Conservation (phyloP, 352 stramenopile species). For the Pythium sp. region DNA sequence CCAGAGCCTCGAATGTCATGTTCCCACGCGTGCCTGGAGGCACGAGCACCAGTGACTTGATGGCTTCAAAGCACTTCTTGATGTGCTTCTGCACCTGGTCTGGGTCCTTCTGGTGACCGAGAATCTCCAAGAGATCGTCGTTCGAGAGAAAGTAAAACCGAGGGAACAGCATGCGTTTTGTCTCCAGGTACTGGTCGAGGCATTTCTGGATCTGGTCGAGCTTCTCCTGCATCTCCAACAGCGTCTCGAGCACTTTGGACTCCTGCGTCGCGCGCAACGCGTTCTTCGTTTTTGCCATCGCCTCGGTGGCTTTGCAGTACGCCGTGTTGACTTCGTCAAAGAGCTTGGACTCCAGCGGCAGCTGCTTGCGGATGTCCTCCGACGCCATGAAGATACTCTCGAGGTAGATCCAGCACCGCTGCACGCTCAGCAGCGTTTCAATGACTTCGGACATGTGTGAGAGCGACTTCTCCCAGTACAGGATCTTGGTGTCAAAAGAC, state of each 20-base stretch:
- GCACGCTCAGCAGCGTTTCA: slow-evolving; percentile 85
- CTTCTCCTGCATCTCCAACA: slow-evolving; percentile 83
- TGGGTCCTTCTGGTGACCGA: slow-evolving; percentile 85
- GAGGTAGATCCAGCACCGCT: slow-evolving; percentile 95
- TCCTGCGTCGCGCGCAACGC: slow-evolving; percentile 67
- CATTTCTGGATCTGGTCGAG: slow-evolving; percentile 88
- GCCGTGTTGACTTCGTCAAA: slow-evolving; percentile 87
- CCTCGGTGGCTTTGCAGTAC: slow-evolving; percentile 73
- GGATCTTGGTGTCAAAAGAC: slow-evolving; percentile 86
- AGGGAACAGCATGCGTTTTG: slow-evolving; percentile 85
- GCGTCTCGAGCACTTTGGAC: slow-evolving; percentile 51
- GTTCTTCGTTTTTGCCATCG: slow-evolving; percentile 78
- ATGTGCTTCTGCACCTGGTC: slow-evolving; percentile 90
- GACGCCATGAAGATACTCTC: slow-evolving; percentile 95
- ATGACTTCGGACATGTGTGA: slow-evolving; percentile 89
- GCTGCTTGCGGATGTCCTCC: slow-evolving; percentile 93
- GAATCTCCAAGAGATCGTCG: slow-evolving; percentile 84
- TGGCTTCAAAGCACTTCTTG: slow-evolving; percentile 92
- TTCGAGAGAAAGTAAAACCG: slow-evolving; percentile 90
- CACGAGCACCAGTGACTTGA: slow-evolving; percentile 76
- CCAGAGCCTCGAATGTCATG: slow-evolving; percentile 83
- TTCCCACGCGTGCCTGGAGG: slow-evolving; percentile 69
- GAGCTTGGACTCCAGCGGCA: slow-evolving; percentile 81
- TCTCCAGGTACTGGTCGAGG: slow-evolving; percentile 86
- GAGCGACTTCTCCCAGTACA: slow-evolving; percentile 87